These are phyloP conservation scores for Brassica rapa DNA, from an alignment of 345 rosid genomes.

Conservation along the genomic window DNA sequence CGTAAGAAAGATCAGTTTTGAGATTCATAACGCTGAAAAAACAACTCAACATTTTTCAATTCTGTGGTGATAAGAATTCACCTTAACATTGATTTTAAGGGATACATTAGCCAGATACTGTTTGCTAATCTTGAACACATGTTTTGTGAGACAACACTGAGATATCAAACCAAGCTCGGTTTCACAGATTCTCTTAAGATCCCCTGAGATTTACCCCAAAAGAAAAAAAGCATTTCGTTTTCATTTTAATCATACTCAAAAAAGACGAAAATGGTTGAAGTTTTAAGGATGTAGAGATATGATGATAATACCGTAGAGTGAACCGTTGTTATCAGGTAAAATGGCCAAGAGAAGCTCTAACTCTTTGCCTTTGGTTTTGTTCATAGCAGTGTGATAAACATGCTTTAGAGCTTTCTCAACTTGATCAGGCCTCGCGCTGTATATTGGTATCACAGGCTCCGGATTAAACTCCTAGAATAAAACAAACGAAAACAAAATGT, in stretches of 20 bases:
- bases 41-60: background rate
- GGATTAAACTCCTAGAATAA: conserved; percentile 76
- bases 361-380: conserved; percentile 93
- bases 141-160: conserved; percentile 95
- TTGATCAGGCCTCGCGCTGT: conserved; percentile 91
- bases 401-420: conserved; percentile 97
- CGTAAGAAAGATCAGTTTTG: background rate
- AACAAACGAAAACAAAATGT: background rate
- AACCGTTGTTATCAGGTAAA: conserved; percentile 95
- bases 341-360: conserved; percentile 89
- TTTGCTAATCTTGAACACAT: conserved; percentile 96
- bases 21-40: background rate
- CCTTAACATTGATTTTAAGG: conserved; percentile 97
- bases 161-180: conserved; percentile 96
- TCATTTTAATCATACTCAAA: background rate
- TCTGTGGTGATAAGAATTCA: conserved; percentile 5
- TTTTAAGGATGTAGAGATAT: background rate
- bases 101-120: conserved; percentile 96
- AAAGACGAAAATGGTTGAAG: background rate
- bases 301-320: conserved; percentile 72
- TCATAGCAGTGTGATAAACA: conserved; percentile 75
- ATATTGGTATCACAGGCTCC: conserved; percentile 88
- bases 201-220: conserved; percentile 53
- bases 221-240: background rate
- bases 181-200: conserved; percentile 96